These are phyloP conservation scores for Candida schatavii DNA, from an alignment of 805 yeast genomes.

Conservation along the genomic window DNA sequence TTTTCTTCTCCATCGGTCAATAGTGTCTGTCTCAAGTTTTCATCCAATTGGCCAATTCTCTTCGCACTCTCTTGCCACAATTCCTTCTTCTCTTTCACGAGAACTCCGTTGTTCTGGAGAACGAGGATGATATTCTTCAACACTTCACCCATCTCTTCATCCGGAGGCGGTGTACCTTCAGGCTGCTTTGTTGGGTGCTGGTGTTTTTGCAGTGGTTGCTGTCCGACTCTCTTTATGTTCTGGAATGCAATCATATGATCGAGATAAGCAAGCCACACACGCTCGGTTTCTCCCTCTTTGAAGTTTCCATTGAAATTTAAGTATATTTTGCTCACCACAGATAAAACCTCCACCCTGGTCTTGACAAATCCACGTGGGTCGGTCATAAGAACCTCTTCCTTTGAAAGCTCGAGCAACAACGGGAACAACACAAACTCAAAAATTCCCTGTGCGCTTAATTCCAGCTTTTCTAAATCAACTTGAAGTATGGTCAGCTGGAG, in stretches of 20 bases:
- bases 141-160: constrained; percentile 35
- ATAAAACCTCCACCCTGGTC: constrained; percentile 67
- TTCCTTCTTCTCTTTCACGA: constrained; percentile 18
- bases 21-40: constrained; percentile 16
- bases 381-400: constrained; percentile 56
- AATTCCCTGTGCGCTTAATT: constrained; percentile 49
- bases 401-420: constrained; percentile 60
- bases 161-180: not conserved
- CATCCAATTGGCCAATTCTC: constrained; percentile 26
- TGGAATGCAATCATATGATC: constrained; percentile 29
- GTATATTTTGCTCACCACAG: constrained; percentile 59
- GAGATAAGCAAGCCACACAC: constrained; percentile 35
- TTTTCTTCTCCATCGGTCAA: not conserved
- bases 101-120: constrained; percentile 25
- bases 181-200: not conserved
- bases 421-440: constrained; percentile 79
- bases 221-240: constrained; percentile 5
- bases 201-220: not conserved
- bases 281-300: constrained; percentile 17
- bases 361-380: constrained; percentile 61
- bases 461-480: constrained; percentile 15
- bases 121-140: constrained; percentile 43
- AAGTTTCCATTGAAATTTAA: constrained; percentile 31
- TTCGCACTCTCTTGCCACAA: constrained; percentile 35
- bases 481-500: constrained; percentile 55